Conservation (phyloP, 2,329 filamentous ascomycete species). For the Fusarium multiceps region DNA sequence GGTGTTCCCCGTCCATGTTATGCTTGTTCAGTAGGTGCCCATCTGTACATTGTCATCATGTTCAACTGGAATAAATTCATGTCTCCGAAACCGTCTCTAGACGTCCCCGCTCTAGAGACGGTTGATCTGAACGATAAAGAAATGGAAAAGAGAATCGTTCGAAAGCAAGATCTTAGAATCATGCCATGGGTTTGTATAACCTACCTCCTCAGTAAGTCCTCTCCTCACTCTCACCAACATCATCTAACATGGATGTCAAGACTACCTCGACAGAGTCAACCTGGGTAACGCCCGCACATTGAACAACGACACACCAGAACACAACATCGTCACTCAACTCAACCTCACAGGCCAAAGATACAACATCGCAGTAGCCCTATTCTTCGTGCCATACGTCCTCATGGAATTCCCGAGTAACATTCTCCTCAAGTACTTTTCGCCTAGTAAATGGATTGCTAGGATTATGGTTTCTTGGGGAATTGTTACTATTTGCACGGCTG, state of each 20-base stretch:
- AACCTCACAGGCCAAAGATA: constrained; percentile 48
- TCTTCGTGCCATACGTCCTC: constrained; percentile 48
- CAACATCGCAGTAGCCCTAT: constrained; percentile 48
- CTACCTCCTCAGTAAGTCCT: constrained; percentile 46
- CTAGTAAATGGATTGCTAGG: constrained; percentile 49
- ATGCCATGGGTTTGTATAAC: constrained; percentile 50
- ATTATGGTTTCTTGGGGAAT: constrained; percentile 62
- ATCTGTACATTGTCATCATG: constrained; percentile 15
- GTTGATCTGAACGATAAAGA: constrained; percentile 50
- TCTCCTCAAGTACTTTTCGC: constrained; percentile 51
- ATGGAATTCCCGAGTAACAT: constrained; percentile 51
- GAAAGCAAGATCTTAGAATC: constrained; percentile 50
- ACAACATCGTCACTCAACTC: constrained; percentile 49
- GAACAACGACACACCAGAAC: constrained; percentile 50
- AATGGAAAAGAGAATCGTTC: constrained; percentile 50
- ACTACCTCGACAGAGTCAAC: constrained; percentile 49
- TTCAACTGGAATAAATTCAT: constrained; percentile 37
- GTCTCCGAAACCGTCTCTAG: constrained; percentile 46
- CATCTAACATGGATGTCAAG: background rate
- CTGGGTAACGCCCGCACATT: constrained; percentile 50
- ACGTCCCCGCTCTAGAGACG: constrained; percentile 50
- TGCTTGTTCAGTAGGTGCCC: background rate
- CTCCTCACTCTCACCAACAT: background rate
- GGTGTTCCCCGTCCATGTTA: background rate
- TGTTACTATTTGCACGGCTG: constrained; percentile 61